These are phyloP conservation scores for Acacia crassicarpa DNA, from an alignment of 306 rosid species.

Conservation along the genomic window DNA sequence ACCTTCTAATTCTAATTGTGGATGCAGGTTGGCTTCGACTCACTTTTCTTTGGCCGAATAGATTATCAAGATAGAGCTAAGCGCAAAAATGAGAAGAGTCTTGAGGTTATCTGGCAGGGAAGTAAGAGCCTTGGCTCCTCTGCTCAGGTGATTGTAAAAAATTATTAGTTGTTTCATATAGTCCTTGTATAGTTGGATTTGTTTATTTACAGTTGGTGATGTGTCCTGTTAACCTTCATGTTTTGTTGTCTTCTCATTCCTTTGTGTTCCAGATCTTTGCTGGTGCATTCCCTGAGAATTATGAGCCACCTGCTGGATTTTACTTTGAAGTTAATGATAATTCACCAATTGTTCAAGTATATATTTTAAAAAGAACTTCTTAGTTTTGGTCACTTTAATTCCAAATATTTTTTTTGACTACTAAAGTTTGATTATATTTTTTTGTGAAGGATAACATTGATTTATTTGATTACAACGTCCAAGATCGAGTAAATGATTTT, in stretches of 20 bases:
- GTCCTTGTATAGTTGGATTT: conserved; percentile 20
- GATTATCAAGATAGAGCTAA: conserved; percentile 84
- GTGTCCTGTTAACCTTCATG: conserved; percentile 14
- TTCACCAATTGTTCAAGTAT: conserved; percentile 69
- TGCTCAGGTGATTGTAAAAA: conserved; percentile 50
- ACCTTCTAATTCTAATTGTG: conserved; percentile 28
- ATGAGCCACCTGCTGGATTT: conserved; percentile 77
- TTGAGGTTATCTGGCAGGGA: conserved; percentile 82
- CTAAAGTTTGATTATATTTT: conserved; percentile 33
- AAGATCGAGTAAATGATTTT: conserved; percentile 69
- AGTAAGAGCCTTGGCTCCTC: conserved; percentile 75
- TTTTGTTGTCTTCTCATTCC: conserved; percentile 19
- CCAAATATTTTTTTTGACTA: conserved; percentile 14
- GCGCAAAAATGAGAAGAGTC: conserved; percentile 75
- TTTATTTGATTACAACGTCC: conserved; percentile 82
- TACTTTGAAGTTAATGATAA: conserved; percentile 65
- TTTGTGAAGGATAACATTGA: conserved; percentile 58
- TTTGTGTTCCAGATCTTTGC: conserved; percentile 58
- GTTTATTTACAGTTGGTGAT: conserved; percentile 13
- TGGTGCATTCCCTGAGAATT: conserved; percentile 69
- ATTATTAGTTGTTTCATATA: background rate
- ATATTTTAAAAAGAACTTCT: conserved; percentile 29
- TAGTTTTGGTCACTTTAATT: conserved; percentile 22
- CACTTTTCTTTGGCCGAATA: conserved; percentile 78
- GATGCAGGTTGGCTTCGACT: conserved; percentile 71